A percentile compares a stretch with the other conserved stretches of the same genome.
phyloP scores from a whole-genome alignment of 1,284 basidiomycete genomes.

The Trametes pubescens region DNA sequence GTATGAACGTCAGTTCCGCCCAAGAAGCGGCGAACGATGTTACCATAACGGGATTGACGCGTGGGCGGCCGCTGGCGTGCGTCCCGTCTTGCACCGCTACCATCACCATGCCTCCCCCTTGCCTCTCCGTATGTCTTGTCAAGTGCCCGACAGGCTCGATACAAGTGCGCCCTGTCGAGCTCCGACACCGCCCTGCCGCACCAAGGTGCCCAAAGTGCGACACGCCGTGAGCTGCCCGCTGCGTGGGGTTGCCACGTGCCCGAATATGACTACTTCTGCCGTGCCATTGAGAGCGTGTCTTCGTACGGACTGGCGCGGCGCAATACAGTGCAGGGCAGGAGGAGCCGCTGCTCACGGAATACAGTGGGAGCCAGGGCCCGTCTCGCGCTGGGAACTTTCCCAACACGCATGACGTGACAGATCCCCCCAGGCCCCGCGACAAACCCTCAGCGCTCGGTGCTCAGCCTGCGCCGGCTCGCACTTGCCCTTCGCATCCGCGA shows the following conservation, averaged over 20 bases:
- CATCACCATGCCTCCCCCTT: constrained; percentile 9
- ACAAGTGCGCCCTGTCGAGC: neutral
- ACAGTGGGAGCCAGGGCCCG: constrained; percentile 19
- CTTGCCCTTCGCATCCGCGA: constrained; percentile 11
- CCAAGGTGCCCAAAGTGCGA: constrained; percentile 23
- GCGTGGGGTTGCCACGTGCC: constrained; percentile 30
- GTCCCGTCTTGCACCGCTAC: constrained; percentile 15
- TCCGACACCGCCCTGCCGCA: neutral
- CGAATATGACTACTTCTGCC: constrained; percentile 31
- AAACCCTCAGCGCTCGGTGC: constrained; percentile 25
- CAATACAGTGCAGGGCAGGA: constrained; percentile 9
- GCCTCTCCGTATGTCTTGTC: constrained; percentile 8
- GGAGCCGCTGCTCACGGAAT: constrained; percentile 10
- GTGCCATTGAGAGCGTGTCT: constrained; percentile 17
- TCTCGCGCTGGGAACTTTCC: constrained; percentile 31
- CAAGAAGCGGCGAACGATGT: constrained; percentile 15
- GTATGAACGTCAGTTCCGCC: constrained; percentile 21
- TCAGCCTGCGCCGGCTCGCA: constrained; percentile 16
- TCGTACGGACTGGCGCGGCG: constrained; percentile 16
- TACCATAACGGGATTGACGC: constrained; percentile 5
- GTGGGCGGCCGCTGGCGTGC: neutral
- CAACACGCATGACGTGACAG: constrained; percentile 32
- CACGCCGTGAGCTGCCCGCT: constrained; percentile 27
- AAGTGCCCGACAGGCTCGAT: constrained; percentile 3
- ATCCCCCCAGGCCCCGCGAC: constrained; percentile 24